Conservation (phyloP, 768 basidiomycete genomes). For the Pluteus cervinus region DNA sequence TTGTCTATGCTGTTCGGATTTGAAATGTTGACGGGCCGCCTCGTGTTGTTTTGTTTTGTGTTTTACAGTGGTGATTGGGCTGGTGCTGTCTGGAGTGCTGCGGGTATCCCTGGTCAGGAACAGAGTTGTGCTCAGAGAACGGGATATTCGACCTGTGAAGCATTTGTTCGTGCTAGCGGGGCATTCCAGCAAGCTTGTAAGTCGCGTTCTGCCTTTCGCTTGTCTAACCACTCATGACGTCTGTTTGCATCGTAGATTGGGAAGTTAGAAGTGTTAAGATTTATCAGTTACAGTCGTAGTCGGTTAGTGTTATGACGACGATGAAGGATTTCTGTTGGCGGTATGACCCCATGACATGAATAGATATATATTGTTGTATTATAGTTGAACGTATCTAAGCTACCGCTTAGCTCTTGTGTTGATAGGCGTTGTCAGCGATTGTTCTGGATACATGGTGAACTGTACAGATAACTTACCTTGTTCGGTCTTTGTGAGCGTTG, state of each 20-base stretch:
- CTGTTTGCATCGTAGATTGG: constrained; percentile 51
- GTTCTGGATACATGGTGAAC: too few species aligned
- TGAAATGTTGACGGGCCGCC: too few species aligned
- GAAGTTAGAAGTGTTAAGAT: constrained; percentile 73
- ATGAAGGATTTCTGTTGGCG: too few species aligned
- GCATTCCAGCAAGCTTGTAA: constrained; percentile 71
- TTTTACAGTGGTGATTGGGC: constrained; percentile 90
- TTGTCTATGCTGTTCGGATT: not conserved
- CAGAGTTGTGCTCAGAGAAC: constrained; percentile 83
- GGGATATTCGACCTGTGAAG: constrained; percentile 74
- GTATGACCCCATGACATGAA: too few species aligned
- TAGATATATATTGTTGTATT: too few species aligned
- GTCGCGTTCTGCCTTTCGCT: constrained; percentile 22
- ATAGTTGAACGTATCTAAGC: too few species aligned
- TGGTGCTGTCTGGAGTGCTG: constrained; percentile 61
- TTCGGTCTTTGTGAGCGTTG: too few species aligned
- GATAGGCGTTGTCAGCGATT: too few species aligned
- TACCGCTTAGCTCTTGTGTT: too few species aligned
- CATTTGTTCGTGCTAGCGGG: constrained; percentile 71
- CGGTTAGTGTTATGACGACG: too few species aligned
- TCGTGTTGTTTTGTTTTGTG: too few species aligned
- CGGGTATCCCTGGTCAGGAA: constrained; percentile 79
- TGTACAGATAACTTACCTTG: too few species aligned
- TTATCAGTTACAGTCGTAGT: constrained; percentile 56
- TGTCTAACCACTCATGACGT: constrained; percentile 3